Conservation (phyloP, 306 rosid species). For the Medicago ruthenica region DNA sequence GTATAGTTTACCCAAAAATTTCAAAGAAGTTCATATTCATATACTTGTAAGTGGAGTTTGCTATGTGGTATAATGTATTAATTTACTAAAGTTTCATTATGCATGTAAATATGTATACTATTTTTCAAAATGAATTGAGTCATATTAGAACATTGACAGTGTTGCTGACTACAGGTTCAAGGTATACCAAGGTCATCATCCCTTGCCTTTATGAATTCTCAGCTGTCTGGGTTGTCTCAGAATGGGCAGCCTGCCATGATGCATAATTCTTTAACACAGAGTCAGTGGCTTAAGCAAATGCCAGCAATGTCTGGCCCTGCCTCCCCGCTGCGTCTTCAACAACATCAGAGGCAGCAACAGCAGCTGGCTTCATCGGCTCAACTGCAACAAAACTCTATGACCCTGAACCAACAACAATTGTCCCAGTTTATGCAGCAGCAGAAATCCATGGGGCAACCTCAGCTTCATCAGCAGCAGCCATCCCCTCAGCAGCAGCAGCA, state of each 20-base stretch:
- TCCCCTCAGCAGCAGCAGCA: slow-evolving; percentile 54
- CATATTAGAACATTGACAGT: slow-evolving; percentile 21
- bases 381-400: slow-evolving; percentile 67
- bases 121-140: not conserved
- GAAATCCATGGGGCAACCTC: slow-evolving; percentile 74
- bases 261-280: slow-evolving; percentile 73
- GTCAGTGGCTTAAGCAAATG: slow-evolving; percentile 90
- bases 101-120: slow-evolving; percentile 2
- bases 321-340: slow-evolving; percentile 74
- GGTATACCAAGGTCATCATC: slow-evolving; percentile 79
- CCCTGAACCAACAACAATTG: slow-evolving; percentile 70
- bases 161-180: slow-evolving; percentile 66
- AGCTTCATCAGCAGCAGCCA: slow-evolving; percentile 60
- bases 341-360: slow-evolving; percentile 87
- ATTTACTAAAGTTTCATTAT: not conserved
- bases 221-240: slow-evolving; percentile 80
- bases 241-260: slow-evolving; percentile 84
- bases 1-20: too few species aligned
- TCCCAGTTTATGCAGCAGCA: slow-evolving; percentile 88
- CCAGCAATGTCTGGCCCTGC: slow-evolving; percentile 75
- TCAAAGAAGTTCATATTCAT: slow-evolving; percentile 6
- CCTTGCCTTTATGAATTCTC: slow-evolving; percentile 82
- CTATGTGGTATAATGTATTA: slow-evolving; percentile 21
- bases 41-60: slow-evolving; percentile 5
- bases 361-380: slow-evolving; percentile 78